Conservation (phyloP, 257 asterid species). For the Leonotis leonurus region DNA sequence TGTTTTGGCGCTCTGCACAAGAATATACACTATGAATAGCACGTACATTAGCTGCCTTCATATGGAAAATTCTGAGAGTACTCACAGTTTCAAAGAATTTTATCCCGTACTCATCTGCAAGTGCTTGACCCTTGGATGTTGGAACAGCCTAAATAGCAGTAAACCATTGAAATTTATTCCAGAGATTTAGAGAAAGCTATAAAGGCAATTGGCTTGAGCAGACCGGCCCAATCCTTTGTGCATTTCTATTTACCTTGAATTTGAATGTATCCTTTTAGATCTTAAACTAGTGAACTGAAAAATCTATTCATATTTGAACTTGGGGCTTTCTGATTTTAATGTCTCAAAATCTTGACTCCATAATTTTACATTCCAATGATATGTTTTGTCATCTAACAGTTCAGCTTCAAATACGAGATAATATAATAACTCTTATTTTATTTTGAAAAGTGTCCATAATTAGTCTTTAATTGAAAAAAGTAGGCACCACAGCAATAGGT, state of each 20-base stretch:
- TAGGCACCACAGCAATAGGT: background rate
- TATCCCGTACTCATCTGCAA: conserved; percentile 82
- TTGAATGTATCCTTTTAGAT: background rate
- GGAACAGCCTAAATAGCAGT: conserved; percentile 58
- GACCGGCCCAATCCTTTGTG: no score
- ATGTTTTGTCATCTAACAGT: background rate
- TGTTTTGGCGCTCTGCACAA: conserved; percentile 73
- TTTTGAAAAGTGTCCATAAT: background rate
- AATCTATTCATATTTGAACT: background rate
- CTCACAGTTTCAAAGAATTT: conserved; percentile 87
- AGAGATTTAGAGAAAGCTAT: background rate
- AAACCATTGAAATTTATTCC: conserved; percentile 7
- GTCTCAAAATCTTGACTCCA: background rate
- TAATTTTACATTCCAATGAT: no score
- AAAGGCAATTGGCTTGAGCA: no score
- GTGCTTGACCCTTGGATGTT: conserved; percentile 79
- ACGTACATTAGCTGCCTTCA: background rate
- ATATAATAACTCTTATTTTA: background rate
- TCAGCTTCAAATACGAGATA: background rate
- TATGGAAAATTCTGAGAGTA: background rate
- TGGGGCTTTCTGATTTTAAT: background rate
- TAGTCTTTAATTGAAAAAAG: background rate
- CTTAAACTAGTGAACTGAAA: background rate
- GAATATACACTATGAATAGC: background rate
- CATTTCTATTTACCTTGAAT: no score